Percentiles rank a stretch among this genome's conserved stretches.
These are phyloP conservation scores for Lojkania enalia DNA, from an alignment of 2,329 filamentous ascomycete genomes.

Conservation along the genomic window DNA sequence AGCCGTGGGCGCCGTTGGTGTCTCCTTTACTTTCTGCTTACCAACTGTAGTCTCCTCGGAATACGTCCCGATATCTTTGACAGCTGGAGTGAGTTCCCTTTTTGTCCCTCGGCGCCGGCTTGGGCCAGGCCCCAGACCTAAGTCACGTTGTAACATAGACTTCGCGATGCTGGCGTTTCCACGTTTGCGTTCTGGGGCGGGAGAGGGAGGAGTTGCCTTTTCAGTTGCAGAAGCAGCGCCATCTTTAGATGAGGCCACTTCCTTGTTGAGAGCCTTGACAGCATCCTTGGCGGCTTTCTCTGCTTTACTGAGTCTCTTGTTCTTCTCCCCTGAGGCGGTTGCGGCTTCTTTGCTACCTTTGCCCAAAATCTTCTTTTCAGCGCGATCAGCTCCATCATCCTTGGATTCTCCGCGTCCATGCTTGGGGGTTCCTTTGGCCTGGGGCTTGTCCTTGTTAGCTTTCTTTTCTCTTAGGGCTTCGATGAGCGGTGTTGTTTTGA, in stretches of 20 bases:
- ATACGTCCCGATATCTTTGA: conserved; percentile 23
- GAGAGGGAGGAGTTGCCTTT: conserved; percentile 44
- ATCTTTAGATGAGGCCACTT: conserved; percentile 42
- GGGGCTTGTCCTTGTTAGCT: conserved; percentile 67
- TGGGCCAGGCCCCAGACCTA: conserved; percentile 57
- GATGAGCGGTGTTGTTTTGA: conserved; percentile 84
- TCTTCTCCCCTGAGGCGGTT: conserved; percentile 42
- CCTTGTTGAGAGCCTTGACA: conserved; percentile 60
- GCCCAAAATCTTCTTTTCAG: conserved; percentile 42
- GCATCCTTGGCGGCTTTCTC: conserved; percentile 67
- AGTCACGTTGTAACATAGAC: conserved; percentile 64
- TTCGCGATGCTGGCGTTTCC: conserved; percentile 58
- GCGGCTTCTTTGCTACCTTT: conserved; percentile 41
- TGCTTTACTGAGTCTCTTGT: conserved; percentile 39
- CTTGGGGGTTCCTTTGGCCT: conserved; percentile 60
- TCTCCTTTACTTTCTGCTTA: conserved; percentile 37
- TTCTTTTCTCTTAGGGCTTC: conserved; percentile 93
- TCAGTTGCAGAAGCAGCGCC: conserved; percentile 29
- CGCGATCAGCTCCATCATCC: conserved; percentile 57
- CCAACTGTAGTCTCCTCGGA: conserved; percentile 30
- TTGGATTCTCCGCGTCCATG: conserved; percentile 63
- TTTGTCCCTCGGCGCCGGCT: conserved; percentile 48
- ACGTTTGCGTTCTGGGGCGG: conserved; percentile 55
- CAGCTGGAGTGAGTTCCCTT: conserved; percentile 33
- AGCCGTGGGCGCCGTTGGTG: conserved; percentile 18